phyloP scores from a whole-genome alignment of 2,329 filamentous ascomycete genomes.

The Hymenoscyphus repandus region DNA sequence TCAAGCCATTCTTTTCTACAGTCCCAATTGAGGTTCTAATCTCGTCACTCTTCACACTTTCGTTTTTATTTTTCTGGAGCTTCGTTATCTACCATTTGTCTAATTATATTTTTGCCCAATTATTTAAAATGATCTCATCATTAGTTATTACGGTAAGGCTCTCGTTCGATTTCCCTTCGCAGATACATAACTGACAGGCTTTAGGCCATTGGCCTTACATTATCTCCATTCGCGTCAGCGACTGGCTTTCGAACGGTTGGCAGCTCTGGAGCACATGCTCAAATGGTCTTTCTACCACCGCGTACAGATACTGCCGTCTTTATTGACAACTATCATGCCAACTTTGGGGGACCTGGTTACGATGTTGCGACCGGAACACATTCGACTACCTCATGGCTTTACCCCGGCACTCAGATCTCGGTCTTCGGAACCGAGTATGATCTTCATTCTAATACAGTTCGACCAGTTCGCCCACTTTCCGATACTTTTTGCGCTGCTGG shows the following conservation, averaged over 20 bases:
- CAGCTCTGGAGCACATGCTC: background rate
- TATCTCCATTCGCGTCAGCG: background rate
- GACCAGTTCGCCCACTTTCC: background rate
- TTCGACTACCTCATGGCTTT: background rate
- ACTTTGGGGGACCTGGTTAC: background rate
- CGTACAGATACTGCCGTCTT: background rate
- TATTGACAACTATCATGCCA: background rate
- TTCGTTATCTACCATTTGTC: background rate
- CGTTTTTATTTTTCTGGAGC: background rate
- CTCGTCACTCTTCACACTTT: background rate
- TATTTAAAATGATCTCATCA: background rate
- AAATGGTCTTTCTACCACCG: constrained; percentile 1
- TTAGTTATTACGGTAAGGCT: too few species aligned
- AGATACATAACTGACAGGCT: background rate
- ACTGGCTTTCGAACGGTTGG: background rate
- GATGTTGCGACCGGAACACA: background rate
- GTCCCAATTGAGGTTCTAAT: background rate
- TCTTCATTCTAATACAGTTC: background rate
- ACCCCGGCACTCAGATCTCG: background rate
- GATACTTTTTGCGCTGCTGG: background rate
- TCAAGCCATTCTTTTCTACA: background rate
- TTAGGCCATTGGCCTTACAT: background rate
- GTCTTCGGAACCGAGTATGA: constrained; percentile 1
- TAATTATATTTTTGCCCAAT: background rate
- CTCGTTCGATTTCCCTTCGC: background rate